A percentile compares a stretch with the other conserved stretches of the same genome.
Conservation (phyloP, 805 yeast species). For the Candida tallmaniae region DNA sequence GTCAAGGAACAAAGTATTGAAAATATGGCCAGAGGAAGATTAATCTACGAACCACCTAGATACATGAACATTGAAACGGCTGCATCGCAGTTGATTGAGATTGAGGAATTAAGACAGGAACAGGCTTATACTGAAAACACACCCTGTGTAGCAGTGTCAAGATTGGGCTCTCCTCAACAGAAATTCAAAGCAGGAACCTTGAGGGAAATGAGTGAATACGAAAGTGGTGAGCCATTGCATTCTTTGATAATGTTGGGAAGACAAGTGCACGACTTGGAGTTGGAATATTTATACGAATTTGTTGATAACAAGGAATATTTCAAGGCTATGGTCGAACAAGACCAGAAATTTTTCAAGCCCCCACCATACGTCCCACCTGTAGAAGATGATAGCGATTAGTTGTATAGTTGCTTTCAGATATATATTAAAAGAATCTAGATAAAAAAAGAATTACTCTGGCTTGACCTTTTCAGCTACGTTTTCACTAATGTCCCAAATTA, state of each 20-base stretch:
- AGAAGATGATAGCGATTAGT: constrained; percentile 15
- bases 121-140: constrained; percentile 80
- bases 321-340: constrained; percentile 40
- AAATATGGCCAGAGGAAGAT: constrained; percentile 87
- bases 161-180: constrained; percentile 86
- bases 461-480: constrained; percentile 20
- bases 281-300: constrained; percentile 77
- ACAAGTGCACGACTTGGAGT: constrained; percentile 89
- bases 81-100: constrained; percentile 80
- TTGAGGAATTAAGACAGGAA: constrained; percentile 74
- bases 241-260: constrained; percentile 87
- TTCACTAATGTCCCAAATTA: constrained; percentile 37
- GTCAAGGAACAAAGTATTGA: constrained; percentile 96
- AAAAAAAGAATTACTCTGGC: not conserved
- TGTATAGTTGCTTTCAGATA: no score
- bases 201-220: constrained; percentile 70
- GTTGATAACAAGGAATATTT: constrained; percentile 57
- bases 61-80: constrained; percentile 92
- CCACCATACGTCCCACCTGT: constrained; percentile 57
- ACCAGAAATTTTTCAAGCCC: constrained; percentile 73
- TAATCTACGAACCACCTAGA: constrained; percentile 94
- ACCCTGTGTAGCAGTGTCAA: constrained; percentile 90
- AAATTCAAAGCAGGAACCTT: constrained; percentile 81
- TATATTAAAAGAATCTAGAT: no score
- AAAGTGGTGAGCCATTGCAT: constrained; percentile 92